Evolutionary conservation across 345 rosid species (phyloP).

Genomic region (Rhodamnia argentea): DNA sequence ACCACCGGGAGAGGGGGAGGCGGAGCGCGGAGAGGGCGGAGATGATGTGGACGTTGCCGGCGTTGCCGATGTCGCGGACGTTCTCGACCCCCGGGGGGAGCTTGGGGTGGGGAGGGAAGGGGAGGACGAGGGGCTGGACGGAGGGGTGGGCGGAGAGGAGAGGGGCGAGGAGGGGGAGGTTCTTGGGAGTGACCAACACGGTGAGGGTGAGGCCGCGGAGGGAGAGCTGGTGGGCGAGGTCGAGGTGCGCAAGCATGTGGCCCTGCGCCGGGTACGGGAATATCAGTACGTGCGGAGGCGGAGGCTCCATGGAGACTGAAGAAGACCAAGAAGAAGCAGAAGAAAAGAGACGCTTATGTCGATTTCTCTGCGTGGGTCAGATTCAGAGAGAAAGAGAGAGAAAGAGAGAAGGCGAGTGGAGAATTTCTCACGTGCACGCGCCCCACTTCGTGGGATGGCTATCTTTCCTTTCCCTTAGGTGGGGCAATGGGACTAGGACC

Average conservation of each 20-base stretch:
- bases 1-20: conserved; percentile 46
- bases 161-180: conserved; percentile 21
- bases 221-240: conserved; percentile 13
- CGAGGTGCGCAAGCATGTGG: conserved; percentile 44
- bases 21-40: conserved; percentile 33
- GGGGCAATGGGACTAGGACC: too few relatives aligned
- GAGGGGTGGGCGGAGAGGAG: conserved; percentile 41
- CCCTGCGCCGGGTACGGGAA: conserved; percentile 77
- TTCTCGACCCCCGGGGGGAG: conserved; percentile 51
- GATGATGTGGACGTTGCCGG: conserved; percentile 33
- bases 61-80: conserved; percentile 44
- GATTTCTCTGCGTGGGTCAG: not conserved
- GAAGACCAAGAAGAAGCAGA: not conserved
- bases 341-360: not conserved
- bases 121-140: conserved; percentile 26
- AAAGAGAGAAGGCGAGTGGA: not conserved
- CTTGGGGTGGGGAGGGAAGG: conserved; percentile 43
- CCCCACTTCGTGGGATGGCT: not conserved
- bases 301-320: not conserved
- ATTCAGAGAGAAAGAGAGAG: not conserved
- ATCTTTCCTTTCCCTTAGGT: too few relatives aligned
- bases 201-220: conserved; percentile 15
- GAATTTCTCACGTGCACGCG: not conserved
- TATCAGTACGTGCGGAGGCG: conserved; percentile 28
- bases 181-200: conserved; percentile 2